These are phyloP conservation scores for Oryza brachyantha DNA, from an alignment of 176 grass and related monocot species.

Conservation along the genomic window DNA sequence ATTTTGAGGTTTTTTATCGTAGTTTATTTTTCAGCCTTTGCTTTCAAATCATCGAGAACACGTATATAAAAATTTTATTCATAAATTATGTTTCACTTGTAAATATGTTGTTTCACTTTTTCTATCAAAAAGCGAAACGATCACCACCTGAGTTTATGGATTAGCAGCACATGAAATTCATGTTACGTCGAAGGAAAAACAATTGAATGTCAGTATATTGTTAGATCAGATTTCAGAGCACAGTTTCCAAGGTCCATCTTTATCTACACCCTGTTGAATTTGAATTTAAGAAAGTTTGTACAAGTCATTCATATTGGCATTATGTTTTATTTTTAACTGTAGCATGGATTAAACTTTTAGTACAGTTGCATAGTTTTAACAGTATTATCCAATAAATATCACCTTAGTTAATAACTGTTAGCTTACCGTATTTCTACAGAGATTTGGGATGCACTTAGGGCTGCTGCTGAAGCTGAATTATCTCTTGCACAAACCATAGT, in stretches of 20 bases:
- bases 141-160: too few relatives aligned
- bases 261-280: not conserved
- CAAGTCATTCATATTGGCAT: not conserved
- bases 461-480: constrained; percentile 74
- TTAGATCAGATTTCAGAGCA: not conserved
- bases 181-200: not conserved
- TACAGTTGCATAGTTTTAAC: not conserved
- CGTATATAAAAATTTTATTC: too few relatives aligned
- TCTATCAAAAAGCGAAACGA: too few relatives aligned
- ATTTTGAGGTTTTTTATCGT: too few relatives aligned
- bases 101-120: too few relatives aligned
- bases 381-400: not conserved
- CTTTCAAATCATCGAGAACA: too few relatives aligned
- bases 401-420: constrained; percentile 1
- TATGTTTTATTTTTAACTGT: not conserved
- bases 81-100: too few relatives aligned
- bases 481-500: constrained; percentile 82
- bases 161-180: not conserved
- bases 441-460: constrained; percentile 94
- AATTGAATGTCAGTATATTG: not conserved
- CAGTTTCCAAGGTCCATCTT: not conserved
- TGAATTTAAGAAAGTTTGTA: not conserved
- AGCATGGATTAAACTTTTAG: not conserved
- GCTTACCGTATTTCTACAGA: constrained; percentile 38
- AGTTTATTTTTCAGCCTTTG: too few relatives aligned